These are phyloP conservation scores for Fusarium albosuccineum DNA, from an alignment of 2,329 filamentous ascomycete genomes.

Conservation along the genomic window DNA sequence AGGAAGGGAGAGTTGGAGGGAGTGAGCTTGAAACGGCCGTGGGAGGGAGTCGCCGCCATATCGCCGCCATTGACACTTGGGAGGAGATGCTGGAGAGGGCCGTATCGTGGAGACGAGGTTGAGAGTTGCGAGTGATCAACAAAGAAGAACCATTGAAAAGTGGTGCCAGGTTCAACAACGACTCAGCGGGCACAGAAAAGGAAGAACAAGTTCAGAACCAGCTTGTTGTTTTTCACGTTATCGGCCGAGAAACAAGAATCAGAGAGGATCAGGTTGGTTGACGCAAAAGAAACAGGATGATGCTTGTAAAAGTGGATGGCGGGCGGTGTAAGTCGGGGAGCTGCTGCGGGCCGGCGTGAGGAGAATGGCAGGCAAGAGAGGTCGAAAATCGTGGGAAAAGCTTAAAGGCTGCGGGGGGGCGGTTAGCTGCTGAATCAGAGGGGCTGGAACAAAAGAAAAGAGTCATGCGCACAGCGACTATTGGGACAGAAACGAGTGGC, in stretches of 20 bases:
- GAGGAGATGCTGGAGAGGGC: conserved; percentile 23
- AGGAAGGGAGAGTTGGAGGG: conserved; percentile 82
- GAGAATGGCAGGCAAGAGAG: conserved; percentile 28
- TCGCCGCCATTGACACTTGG: conserved; percentile 64
- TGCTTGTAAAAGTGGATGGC: conserved; percentile 43
- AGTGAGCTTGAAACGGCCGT: conserved; percentile 75
- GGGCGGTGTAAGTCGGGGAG: conserved; percentile 48
- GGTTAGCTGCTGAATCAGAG: conserved; percentile 25
- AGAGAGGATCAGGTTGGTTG: conserved; percentile 9
- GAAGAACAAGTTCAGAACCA: conserved; percentile 1
- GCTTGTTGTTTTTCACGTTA: conserved; percentile 1
- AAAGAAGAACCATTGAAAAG: conserved; percentile 30
- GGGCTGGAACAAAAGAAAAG: conserved; percentile 16
- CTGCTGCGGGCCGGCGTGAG: conserved; percentile 34
- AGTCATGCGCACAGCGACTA: conserved; percentile 33
- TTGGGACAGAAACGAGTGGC: conserved; percentile 25
- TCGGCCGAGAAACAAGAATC: conserved; percentile 17
- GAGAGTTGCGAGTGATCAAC: conserved; percentile 20
- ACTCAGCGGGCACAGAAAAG: conserved; percentile 5
- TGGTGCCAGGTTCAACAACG: conserved; percentile 10
- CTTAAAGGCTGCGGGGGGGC: conserved; percentile 32
- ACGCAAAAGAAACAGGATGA: conserved; percentile 33
- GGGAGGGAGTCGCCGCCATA: conserved; percentile 70
- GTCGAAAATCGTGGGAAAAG: conserved; percentile 20
- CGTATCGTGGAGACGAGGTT: conserved; percentile 20